Percentiles rank a stretch among this genome's conserved stretches.
These are phyloP conservation scores for Quercus ilex DNA, from an alignment of 306 rosid species.

Conservation along the genomic window DNA sequence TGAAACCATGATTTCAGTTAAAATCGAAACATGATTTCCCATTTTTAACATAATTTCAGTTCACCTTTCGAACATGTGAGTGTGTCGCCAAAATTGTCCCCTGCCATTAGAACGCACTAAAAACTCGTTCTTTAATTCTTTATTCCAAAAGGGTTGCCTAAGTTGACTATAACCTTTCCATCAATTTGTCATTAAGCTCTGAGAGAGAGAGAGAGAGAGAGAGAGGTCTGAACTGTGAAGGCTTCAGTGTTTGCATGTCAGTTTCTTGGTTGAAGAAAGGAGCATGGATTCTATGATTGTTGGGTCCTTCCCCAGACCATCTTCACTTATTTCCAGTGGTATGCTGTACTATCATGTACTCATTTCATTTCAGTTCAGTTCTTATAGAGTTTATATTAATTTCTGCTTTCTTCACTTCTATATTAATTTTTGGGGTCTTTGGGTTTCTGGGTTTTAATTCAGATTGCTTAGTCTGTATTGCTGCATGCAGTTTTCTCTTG, in stretches of 20 bases:
- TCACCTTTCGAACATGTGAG: too few species aligned
- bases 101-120: too few species aligned
- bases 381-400: neutral
- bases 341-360: neutral
- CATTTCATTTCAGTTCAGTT: neutral
- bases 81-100: too few species aligned
- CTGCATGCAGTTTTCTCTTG: neutral
- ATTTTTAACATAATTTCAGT: too few species aligned
- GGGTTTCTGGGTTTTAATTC: neutral
- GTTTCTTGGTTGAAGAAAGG: neutral
- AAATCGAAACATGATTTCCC: too few species aligned
- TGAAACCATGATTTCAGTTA: too few species aligned
- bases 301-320: slow-evolving; percentile 30
- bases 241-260: neutral
- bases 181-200: neutral
- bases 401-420: neutral
- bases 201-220: neutral
- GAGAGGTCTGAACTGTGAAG: too few species aligned
- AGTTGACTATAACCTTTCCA: too few species aligned
- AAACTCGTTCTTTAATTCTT: too few species aligned
- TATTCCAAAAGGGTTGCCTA: too few species aligned
- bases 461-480: neutral
- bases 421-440: neutral
- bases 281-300: slow-evolving; percentile 41
- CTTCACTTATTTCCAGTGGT: slow-evolving; percentile 20